Evolutionary conservation across 2,329 filamentous ascomycete species (phyloP), one percentile per base, ranked within the genome.

Genomic region (Metarhizium rileyi): DNA sequence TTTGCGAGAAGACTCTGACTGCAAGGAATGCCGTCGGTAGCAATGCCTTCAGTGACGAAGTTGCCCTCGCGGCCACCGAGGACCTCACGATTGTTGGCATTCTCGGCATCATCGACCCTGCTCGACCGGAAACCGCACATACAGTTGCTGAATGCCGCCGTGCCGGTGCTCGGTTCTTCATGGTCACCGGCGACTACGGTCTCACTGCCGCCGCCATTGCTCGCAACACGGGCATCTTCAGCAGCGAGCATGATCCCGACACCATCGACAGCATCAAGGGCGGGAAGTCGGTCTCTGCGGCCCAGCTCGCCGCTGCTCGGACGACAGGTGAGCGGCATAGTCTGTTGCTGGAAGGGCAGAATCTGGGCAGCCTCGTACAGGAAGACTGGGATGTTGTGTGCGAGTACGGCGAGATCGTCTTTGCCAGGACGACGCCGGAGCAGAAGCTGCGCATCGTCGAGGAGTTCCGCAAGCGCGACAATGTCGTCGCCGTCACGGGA

Each of bases 361-460:
- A 70, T 1, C 72, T 86, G 2, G 74, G 77, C 2, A 69, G 76
- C 0, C 63, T 86, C 3, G 76, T 77, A 1, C 65, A 64, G 9
- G 60, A 66, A 0, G 68, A 74, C 41, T 74, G 71, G 72, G 67
- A 73, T 46, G 50, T 65, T 4, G 61, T 74, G 9, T 77, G 73
- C 53, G 64, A 65, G 8, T 77, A 78, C 47, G 67, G 72, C n/a
- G 76, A 79, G 55, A 73, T 87, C 20, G 82, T 87, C 18, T 81
- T 86, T 55, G 83, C 83, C 16, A 75, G 83, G 20, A 86, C 83
- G 49, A 80, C 82, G 0, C 84, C 84, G 0, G 76, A 81, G 50
- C 86, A 84, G 35, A 87, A 87, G 59, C 79, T 85, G 7, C 77
- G 82, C 40, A 87, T 87, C 71, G 85, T 88, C 43, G 77, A 81